Evolutionary conservation across 805 yeast genomes (phyloP).

Genomic region (Lachancea fermentati): DNA sequence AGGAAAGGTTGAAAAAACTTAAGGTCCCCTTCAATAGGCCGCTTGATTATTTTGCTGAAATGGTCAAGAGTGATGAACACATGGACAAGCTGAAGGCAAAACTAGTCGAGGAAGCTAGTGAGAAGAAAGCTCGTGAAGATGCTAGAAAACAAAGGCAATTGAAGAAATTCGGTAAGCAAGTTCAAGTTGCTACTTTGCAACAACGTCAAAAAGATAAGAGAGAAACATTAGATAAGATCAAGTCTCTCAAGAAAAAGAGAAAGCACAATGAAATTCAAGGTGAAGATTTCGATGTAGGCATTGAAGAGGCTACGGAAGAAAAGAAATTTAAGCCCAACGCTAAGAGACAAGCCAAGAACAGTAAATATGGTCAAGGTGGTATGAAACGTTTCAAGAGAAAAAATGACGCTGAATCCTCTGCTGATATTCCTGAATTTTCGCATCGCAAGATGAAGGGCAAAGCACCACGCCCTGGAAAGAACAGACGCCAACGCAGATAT

Average conservation of each 20-base stretch:
- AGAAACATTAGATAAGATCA: conserved; percentile 84
- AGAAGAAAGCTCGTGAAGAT: conserved; percentile 86
- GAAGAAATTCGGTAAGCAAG: conserved; percentile 97
- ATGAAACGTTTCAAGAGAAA: conserved; percentile 65
- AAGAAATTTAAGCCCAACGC: conserved; percentile 55
- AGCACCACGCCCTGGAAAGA: conserved; percentile 49
- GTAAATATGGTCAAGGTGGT: conserved; percentile 76
- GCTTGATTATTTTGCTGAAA: conserved; percentile 93
- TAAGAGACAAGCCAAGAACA: conserved; percentile 64
- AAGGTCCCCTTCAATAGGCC: conserved; percentile 91
- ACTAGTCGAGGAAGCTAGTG: conserved; percentile 70
- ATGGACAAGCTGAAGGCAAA: conserved; percentile 89
- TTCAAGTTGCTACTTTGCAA: conserved; percentile 87
- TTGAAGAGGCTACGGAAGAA: conserved; percentile 72
- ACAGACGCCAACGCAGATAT: conserved; percentile 39
- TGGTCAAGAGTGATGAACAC: conserved; percentile 96
- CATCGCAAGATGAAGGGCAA: conserved; percentile 47
- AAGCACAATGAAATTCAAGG: conserved; percentile 58
- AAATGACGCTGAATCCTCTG: conserved; percentile 68
- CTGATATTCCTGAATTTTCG: conserved; percentile 57
- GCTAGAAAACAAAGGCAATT: conserved; percentile 91
- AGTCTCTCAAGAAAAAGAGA: conserved; percentile 85
- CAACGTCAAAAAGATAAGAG: conserved; percentile 90
- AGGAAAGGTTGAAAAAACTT: conserved; percentile 56
- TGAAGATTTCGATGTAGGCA: conserved; percentile 70